phyloP scores from a whole-genome alignment of 148 eudicot genomes.

The Vaccinium myrtillus region DNA sequence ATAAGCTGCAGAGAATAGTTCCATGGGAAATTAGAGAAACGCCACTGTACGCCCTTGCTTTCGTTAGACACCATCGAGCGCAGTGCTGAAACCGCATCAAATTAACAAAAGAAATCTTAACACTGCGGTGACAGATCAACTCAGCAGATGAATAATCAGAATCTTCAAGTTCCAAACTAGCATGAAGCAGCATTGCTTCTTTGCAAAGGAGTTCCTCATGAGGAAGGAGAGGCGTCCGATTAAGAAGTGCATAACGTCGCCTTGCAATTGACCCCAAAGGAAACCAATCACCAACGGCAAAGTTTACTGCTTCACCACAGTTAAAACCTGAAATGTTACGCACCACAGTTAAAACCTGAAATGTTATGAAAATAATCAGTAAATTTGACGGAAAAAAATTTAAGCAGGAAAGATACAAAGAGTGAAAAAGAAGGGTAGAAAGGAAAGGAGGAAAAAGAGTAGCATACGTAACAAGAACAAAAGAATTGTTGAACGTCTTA shows the following conservation, averaged over 20 bases:
- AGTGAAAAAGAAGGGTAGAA: not conserved
- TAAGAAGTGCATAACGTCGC: conserved; percentile 84
- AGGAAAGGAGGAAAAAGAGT: not conserved
- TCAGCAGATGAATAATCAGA: conserved; percentile 39
- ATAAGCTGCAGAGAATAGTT: conserved; percentile 82
- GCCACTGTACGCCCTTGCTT: conserved; percentile 38
- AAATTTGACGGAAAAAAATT: not conserved
- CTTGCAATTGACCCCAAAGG: conserved; percentile 86
- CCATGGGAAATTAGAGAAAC: conserved; percentile 52
- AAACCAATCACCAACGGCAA: conserved; percentile 96
- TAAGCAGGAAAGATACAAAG: not conserved
- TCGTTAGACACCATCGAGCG: conserved; percentile 81
- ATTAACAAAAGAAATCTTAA: conserved; percentile 68
- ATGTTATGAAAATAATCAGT: not conserved
- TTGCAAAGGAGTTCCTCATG: conserved; percentile 95
- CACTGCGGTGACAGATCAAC: conserved; percentile 40
- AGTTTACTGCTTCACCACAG: conserved; percentile 97
- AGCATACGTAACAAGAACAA: not conserved
- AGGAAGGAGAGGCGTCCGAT: conserved; percentile 86
- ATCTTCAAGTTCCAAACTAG: conserved; percentile 39
- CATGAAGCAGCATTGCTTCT: conserved; percentile 79
- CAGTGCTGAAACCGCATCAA: conserved; percentile 82
- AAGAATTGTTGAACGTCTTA: conserved; percentile 26
- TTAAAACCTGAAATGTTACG: conserved; percentile 69
- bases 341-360: conserved; percentile 96